Conservation (phyloP, 805 yeast species). For the Candida yuanshanica region DNA sequence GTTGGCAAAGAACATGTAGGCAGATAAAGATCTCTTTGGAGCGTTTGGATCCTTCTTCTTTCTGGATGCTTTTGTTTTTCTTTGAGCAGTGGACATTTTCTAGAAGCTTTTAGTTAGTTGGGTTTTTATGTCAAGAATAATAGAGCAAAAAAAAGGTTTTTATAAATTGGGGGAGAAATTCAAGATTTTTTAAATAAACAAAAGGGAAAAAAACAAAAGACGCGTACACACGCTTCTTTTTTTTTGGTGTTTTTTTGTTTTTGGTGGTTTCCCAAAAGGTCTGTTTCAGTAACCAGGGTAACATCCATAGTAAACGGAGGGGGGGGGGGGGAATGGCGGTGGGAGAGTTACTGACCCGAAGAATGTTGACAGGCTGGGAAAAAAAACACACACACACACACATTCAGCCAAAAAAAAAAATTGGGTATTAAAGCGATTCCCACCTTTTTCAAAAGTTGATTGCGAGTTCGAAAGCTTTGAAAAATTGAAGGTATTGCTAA, state of each 20-base stretch:
- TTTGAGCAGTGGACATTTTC: constrained; percentile 34
- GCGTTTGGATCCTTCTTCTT: constrained; percentile 82
- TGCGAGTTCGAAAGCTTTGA: not conserved
- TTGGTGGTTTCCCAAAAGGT: too few relatives aligned
- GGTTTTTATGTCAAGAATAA: not conserved
- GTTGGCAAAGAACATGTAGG: constrained; percentile 98
- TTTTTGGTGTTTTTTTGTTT: not conserved
- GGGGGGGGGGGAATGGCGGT: too few relatives aligned
- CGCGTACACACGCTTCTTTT: not conserved
- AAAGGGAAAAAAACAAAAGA: not conserved
- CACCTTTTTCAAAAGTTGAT: not conserved
- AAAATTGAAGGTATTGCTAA: not conserved
- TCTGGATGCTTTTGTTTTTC: constrained; percentile 35
- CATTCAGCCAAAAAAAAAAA: too few relatives aligned
- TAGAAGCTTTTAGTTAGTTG: not conserved
- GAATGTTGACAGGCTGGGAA: not conserved
- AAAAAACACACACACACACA: too few relatives aligned
- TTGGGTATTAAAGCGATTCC: not conserved
- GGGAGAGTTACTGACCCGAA: not conserved
- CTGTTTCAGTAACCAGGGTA: too few relatives aligned
- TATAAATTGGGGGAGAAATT: not conserved
- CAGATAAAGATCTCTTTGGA: constrained; percentile 97
- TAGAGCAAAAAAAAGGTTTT: not conserved
- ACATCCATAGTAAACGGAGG: too few relatives aligned
- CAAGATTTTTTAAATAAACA: too few relatives aligned